Conservation (phyloP, 2,329 filamentous ascomycete genomes). For the Ceratocystis diversiconidia region DNA sequence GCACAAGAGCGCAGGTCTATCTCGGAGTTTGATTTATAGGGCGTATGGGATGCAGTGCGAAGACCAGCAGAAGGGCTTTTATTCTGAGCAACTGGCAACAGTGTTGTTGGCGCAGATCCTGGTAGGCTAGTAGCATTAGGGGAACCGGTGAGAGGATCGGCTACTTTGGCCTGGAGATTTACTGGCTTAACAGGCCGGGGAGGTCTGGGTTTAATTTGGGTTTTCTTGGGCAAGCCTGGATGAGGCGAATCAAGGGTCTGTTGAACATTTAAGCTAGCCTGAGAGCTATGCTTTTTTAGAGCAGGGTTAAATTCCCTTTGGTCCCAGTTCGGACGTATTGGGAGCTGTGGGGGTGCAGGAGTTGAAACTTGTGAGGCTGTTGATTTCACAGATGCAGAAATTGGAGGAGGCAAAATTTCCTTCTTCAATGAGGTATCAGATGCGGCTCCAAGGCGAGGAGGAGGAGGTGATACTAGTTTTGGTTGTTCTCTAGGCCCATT, state of each 20-base stretch:
- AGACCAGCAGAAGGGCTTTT: slow-evolving; percentile 8
- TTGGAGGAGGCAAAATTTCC: slow-evolving; percentile 6
- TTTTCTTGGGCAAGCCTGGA: no score
- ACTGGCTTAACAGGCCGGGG: slow-evolving; percentile 45
- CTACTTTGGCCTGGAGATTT: slow-evolving; percentile 31
- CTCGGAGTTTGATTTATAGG: no score
- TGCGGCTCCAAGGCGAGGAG: background rate
- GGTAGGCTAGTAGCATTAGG: background rate
- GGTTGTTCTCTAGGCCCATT: slow-evolving; percentile 21
- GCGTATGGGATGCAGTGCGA: no score
- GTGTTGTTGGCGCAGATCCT: background rate
- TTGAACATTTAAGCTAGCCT: no score
- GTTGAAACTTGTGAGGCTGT: background rate
- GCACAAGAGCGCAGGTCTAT: no score
- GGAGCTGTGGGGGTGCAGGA: slow-evolving; percentile 26
- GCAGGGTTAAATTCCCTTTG: background rate
- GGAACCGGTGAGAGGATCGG: slow-evolving; percentile 21
- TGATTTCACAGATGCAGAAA: background rate
- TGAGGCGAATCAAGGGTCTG: no score
- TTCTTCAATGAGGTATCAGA: background rate
- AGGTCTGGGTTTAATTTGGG: slow-evolving; percentile 29
- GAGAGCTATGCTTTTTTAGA: no score
- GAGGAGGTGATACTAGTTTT: background rate
- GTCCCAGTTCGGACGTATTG: slow-evolving; percentile 25
- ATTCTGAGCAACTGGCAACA: no score